A percentile compares a stretch with the other conserved stretches of the same genome.
Evolutionary conservation across 139 green algal genomes (phyloP).

Genomic region (Diplosphaera chodatii): DNA sequence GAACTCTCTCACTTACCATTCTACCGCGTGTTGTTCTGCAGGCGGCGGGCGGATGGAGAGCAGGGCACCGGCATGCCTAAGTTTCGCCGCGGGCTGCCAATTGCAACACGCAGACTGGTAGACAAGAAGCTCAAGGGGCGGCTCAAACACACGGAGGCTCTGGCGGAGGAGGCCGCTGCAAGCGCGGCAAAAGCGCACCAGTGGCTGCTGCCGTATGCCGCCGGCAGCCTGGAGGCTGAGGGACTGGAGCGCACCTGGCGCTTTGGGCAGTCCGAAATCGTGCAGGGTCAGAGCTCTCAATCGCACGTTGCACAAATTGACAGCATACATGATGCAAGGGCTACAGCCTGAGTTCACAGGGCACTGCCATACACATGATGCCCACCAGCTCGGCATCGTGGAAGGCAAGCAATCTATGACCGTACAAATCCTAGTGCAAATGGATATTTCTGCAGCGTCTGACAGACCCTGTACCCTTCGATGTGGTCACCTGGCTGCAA

Average conservation of each 20-base stretch:
- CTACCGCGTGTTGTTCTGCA: not conserved
- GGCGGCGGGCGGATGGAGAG: not conserved
- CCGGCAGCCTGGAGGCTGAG: conserved; percentile 81
- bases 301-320: too few species aligned
- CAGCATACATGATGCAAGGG: too few species aligned
- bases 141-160: conserved; percentile 44
- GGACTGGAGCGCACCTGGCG: conserved; percentile 83
- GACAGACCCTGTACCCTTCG: too few species aligned
- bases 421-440: too few species aligned
- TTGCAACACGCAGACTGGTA: conserved; percentile 20
- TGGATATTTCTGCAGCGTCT: too few species aligned
- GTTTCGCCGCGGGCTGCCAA: not conserved
- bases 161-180: conserved; percentile 52
- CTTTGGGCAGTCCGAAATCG: conserved; percentile 81
- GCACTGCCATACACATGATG: too few species aligned
- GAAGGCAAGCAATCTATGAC: too few species aligned
- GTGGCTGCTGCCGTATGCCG: conserved; percentile 79
- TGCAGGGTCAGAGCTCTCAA: conserved; percentile 18
- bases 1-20: too few species aligned
- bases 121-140: conserved; percentile 87
- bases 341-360: too few species aligned
- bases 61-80: not conserved
- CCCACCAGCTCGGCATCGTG: conserved; percentile 36
- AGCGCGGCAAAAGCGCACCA: conserved; percentile 50
- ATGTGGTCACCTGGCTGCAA: too few species aligned